Evolutionary conservation across 805 yeast genomes (phyloP).

Genomic region (Diddensiella santjacobensis): DNA sequence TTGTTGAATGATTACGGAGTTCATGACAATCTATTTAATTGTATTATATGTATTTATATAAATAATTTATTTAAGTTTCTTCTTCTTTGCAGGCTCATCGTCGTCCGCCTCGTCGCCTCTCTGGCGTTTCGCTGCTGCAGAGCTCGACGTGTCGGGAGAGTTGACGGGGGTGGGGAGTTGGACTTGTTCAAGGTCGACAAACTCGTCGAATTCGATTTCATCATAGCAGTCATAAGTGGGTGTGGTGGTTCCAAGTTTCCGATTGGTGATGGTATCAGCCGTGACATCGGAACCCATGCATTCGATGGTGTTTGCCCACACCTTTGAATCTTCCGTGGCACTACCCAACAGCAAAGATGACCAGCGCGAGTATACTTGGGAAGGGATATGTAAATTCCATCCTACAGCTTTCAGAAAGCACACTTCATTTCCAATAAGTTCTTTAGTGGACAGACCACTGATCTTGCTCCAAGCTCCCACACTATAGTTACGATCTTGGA

Average conservation of each 20-base stretch:
- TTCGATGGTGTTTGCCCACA: conserved; percentile 12
- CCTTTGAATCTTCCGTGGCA: conserved; percentile 13
- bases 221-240: neutral
- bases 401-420: conserved; percentile 50
- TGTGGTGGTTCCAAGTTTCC: neutral
- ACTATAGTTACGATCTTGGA: conserved; percentile 68
- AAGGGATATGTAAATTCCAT: conserved; percentile 54
- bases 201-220: neutral
- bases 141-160: neutral
- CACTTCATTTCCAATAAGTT: conserved; percentile 52
- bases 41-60: neutral
- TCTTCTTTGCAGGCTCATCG: neutral
- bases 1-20: neutral
- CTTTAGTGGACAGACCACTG: conserved; percentile 55
- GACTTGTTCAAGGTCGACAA: neutral
- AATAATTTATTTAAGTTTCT: neutral
- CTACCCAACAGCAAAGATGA: conserved; percentile 24
- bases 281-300: conserved; percentile 8
- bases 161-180: neutral
- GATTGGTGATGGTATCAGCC: neutral
- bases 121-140: neutral
- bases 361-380: conserved; percentile 45
- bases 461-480: conserved; percentile 71
- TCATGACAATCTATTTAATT: neutral
- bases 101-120: neutral